Base-by-base conservation (phyloP, 2,329 filamentous ascomycete genomes). In the Fusarium fracticaudum region DNA sequence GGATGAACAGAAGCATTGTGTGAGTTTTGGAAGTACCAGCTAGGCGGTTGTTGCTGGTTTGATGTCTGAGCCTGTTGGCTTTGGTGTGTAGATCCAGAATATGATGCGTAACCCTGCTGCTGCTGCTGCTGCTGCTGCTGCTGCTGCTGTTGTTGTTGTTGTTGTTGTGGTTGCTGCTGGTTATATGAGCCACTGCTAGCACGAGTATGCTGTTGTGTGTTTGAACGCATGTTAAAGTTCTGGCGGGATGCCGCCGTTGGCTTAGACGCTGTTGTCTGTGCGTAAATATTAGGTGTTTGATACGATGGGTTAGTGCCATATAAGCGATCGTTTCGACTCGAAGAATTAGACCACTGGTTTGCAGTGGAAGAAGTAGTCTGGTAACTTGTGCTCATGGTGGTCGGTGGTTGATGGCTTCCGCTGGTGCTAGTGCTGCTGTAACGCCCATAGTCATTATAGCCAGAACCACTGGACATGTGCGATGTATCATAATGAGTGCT, bases 11-110 rank as follows among this genome's bases (percentile, higher is more conserved):
- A 73, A 38, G 29, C 57, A 51, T 45, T 75, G 33, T 72, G 70
- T 1, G 72, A 65, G 38, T 74, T 71, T 60, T 77, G 77, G n/a
- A 77, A 81, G 50, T 80, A 79, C 80, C 80, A 81, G 51, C 64
- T 59, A 13, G 71, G 38, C 37, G 75, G 60, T 24, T 75, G 65
- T 40, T 75, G 64, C 61, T 77, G 76, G 50, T 63, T 66, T 14
- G 64, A 20, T 50, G 67, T 44, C 38, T 77, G 75, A 15, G 54
- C 61, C 38, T 75, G 72, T 33, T 77, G 64, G n/a, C 70, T 69
- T 41, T 76, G 73, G 40, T 77, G 70, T 37, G 68, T 41, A 45
- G 69, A 60, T 7, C 67, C 63, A 44, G 74, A 62, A 55, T 77
- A 74, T 15, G 71, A 61, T 17, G 65, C 45, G 47, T 76, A 76